Base-by-base conservation (phyloP, 2,329 filamentous ascomycete genomes). In the Cytospora piceicola region DNA sequence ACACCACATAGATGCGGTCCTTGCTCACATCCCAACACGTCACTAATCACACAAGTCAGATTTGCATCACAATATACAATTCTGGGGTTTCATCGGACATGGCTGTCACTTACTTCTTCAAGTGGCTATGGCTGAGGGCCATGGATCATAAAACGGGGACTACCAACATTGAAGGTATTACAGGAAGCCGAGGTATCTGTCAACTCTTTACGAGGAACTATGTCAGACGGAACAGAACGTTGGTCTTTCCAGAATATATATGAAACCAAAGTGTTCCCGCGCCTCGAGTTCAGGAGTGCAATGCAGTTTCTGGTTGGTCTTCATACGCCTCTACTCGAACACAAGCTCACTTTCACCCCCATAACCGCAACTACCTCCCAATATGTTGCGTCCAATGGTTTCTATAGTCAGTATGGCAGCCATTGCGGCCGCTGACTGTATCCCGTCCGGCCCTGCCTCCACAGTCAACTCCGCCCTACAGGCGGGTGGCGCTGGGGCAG, bases 381-480 rank as follows among this genome's bases (percentile, higher is more conserved):
- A 22, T 14, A 49, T 49, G 46, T 14, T 49, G 7, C 46, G 1
- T 20, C 4, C 11, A 8, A 49, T 49, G 4, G n/a, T 49, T 4
- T 4, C 46, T 49, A 20, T 24, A 9, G n/a, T 49, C 46, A 14
- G 46, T 27, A 17, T 63, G 15, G 42, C 54, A 11, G 61, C 53
- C 54, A 22, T 57, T 9, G 53, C 61, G 6, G 54, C 61, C 11
- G 65, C 68, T 6, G 63, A 58, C 34, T 72, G 70, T 59, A 71
- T 72, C 62, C 62, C 63, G 27, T 70, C 69, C 4, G 70, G 70
- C 12, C 58, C 69, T 60, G 68, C 70, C 27, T 65, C 62, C 46
- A 68, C 69, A 53, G 68, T 72, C 58, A 69, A 72, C 49, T 62
- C 57, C 12, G 69, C 68, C 5, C 61, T 72, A 17, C 65, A 59